A percentile compares a stretch with the other conserved stretches of the same genome.
Evolutionary conservation across 768 basidiomycete species (phyloP).

Genomic region (Guyanaporus albipodus): DNA sequence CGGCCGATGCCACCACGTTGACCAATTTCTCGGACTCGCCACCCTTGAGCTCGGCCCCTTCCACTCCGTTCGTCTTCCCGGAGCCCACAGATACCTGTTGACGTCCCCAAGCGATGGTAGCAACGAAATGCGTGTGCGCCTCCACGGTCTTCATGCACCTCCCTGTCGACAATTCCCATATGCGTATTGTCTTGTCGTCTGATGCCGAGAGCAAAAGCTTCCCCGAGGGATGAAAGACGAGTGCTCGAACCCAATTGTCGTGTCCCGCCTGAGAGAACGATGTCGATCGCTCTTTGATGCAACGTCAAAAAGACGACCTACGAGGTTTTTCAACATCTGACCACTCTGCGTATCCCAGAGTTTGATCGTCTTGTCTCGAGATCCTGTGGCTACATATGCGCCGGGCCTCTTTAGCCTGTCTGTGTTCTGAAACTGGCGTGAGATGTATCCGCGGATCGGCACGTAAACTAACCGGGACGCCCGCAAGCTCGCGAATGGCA

Average conservation of each 20-base stretch:
- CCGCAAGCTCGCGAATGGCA: constrained; percentile 73
- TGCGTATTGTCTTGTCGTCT: constrained; percentile 86
- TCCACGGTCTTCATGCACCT: constrained; percentile 84
- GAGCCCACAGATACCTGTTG: constrained; percentile 42
- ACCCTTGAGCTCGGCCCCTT: constrained; percentile 32
- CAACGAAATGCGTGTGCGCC: constrained; percentile 82
- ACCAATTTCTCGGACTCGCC: constrained; percentile 52
- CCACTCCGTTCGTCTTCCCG: constrained; percentile 35
- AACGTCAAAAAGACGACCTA: constrained; percentile 31
- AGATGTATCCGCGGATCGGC: neutral
- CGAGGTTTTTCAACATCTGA: constrained; percentile 74
- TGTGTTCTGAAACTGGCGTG: constrained; percentile 38
- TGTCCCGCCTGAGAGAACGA: constrained; percentile 56
- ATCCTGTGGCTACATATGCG: constrained; percentile 72
- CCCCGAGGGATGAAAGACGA: constrained; percentile 87
- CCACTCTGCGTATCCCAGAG: constrained; percentile 87
- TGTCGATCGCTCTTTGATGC: constrained; percentile 3
- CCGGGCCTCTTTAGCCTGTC: constrained; percentile 49
- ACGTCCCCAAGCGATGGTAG: constrained; percentile 78
- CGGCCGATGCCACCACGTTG: constrained; percentile 66
- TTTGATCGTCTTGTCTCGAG: constrained; percentile 88
- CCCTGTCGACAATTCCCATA: constrained; percentile 87
- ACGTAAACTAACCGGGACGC: constrained; percentile 52
- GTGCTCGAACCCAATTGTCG: constrained; percentile 86
- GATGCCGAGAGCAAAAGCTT: constrained; percentile 89